Percentiles rank a stretch among this genome's conserved stretches.
phyloP scores from a whole-genome alignment of 148 eudicot genomes.

The Camellia japonica region DNA sequence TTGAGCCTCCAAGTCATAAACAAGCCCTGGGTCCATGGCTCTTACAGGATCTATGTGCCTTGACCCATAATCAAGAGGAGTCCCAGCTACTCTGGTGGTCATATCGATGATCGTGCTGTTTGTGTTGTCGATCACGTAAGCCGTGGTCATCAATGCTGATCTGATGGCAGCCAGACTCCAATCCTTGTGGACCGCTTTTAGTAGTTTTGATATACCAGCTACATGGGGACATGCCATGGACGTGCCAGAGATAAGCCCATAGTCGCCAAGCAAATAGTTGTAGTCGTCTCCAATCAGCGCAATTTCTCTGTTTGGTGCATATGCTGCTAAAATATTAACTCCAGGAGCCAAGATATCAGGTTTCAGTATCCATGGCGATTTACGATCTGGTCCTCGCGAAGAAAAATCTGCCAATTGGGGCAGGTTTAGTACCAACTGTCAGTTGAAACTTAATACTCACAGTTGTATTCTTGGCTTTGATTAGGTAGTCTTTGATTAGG shows the following conservation, averaged over 20 bases:
- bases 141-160: conserved; percentile 29
- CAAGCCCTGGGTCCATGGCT: conserved; percentile 30
- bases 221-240: conserved; percentile 21
- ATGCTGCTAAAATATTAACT: no score
- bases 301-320: no score
- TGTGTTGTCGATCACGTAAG: conserved; percentile 14
- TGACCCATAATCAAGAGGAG: conserved; percentile 22
- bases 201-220: conserved; percentile 10
- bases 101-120: conserved; percentile 10
- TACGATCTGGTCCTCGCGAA: no score
- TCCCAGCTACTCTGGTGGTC: conserved; percentile 7
- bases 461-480: no score
- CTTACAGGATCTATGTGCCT: conserved; percentile 21
- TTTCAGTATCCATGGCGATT: no score
- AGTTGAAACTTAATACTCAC: no score
- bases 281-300: conserved; percentile 10
- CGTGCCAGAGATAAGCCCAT: background rate
- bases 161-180: conserved; percentile 29
- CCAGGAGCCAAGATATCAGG: no score
- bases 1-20: conserved; percentile 12
- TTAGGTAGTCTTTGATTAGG: no score
- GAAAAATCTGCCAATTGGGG: no score
- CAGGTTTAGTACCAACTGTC: no score
- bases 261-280: background rate
- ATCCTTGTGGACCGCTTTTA: conserved; percentile 17